A percentile compares a stretch with the other conserved stretches of the same genome.
Evolutionary conservation across 2,329 filamentous ascomycete genomes (phyloP).

Genomic region (Fusarium falciforme): DNA sequence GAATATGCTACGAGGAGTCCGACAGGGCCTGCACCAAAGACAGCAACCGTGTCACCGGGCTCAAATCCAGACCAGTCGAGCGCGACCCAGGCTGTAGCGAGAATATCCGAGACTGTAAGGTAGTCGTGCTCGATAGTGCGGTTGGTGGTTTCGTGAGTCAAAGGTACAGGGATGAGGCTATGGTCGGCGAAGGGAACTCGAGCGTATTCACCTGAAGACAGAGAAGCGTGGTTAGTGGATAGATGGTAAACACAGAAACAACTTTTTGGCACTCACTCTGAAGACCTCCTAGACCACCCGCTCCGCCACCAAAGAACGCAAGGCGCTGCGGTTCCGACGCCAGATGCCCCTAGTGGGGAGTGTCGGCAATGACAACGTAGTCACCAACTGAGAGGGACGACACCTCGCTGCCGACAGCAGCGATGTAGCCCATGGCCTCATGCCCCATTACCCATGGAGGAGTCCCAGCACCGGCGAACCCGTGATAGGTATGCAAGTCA

Average conservation of each 20-base stretch:
- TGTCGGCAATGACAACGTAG: constrained; percentile 4
- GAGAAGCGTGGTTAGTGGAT: too few relatives aligned
- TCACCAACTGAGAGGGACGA: background rate
- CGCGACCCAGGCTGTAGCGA: background rate
- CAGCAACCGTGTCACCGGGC: constrained; percentile 67
- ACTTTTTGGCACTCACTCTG: too few relatives aligned
- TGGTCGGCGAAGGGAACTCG: background rate
- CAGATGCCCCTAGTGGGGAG: background rate
- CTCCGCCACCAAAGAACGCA: too few relatives aligned
- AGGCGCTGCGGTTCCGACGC: background rate
- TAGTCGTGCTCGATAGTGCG: background rate
- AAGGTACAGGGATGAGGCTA: background rate
- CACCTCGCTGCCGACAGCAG: background rate
- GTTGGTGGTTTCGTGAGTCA: background rate
- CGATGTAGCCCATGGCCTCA: constrained; percentile 1
- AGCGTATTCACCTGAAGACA: background rate
- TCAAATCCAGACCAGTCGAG: constrained; percentile 58
- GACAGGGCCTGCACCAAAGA: constrained; percentile 72
- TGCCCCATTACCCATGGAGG: background rate
- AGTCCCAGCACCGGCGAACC: background rate
- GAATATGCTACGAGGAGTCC: constrained; percentile 73
- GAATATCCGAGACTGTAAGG: background rate
- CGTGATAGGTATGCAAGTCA: background rate
- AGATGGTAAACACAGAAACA: too few relatives aligned
- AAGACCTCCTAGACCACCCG: too few relatives aligned